Evolutionary conservation across 495 filamentous ascomycete species (phyloP).

Genomic region (Xylaria castorea): DNA sequence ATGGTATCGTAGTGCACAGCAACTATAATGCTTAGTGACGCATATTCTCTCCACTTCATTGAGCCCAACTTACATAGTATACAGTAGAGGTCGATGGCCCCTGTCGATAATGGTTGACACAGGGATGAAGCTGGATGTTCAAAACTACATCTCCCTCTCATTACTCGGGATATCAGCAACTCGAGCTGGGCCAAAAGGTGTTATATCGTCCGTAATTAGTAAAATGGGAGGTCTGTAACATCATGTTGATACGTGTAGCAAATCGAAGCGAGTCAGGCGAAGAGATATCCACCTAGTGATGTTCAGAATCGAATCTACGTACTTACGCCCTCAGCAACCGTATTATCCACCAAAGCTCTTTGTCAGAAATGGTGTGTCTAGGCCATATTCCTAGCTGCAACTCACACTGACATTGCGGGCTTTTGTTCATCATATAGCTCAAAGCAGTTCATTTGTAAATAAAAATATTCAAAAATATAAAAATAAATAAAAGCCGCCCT

Average conservation of each 20-base stretch:
- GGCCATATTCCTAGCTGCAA: neutral
- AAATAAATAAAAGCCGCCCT: too few relatives aligned
- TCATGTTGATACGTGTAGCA: neutral
- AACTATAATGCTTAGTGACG: neutral
- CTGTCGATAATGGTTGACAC: neutral
- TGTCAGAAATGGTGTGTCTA: neutral
- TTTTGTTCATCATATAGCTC: neutral
- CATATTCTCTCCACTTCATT: neutral
- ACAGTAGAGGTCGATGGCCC: neutral
- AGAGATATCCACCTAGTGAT: neutral
- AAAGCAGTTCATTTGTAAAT: neutral
- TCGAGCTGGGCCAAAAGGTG: neutral
- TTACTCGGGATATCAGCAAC: neutral
- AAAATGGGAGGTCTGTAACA: neutral
- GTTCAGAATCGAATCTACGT: neutral
- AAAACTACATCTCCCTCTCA: neutral
- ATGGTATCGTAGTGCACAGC: neutral
- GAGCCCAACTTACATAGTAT: too few relatives aligned
- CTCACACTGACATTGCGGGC: neutral
- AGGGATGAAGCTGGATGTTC: neutral
- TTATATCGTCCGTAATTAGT: neutral
- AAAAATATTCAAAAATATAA: neutral
- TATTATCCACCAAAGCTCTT: neutral
- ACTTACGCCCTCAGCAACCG: neutral
- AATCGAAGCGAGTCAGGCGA: neutral